Percentiles rank a stretch among this genome's conserved stretches.
These are phyloP conservation scores for Xylaria flabelliformis DNA, from an alignment of 495 filamentous ascomycete genomes.

Conservation along the genomic window DNA sequence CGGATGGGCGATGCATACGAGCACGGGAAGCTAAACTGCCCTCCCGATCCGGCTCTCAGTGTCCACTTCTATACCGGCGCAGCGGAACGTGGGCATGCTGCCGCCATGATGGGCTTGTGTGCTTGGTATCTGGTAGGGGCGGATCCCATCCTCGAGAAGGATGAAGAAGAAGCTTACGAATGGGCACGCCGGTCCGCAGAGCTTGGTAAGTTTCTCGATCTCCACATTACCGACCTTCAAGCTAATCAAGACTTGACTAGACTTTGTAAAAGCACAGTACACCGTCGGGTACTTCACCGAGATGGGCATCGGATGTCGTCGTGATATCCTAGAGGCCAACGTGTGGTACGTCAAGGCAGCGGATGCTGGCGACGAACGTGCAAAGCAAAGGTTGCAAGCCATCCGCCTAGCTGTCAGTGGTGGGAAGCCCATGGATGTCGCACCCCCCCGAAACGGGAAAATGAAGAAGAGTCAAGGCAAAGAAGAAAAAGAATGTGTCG, in stretches of 20 bases:
- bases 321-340: conserved; percentile 93
- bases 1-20: conserved; percentile 97
- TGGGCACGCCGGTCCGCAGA: conserved; percentile 91
- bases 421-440: conserved; percentile 61
- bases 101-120: conserved; percentile 98
- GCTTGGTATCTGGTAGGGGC: conserved; percentile 99
- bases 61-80: conserved; percentile 97
- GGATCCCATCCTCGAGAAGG: conserved; percentile 89
- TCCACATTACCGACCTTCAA: neutral
- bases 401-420: conserved; percentile 88
- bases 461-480: conserved; percentile 55
- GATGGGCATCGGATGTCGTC: conserved; percentile 94
- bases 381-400: conserved; percentile 81
- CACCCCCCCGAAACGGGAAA: conserved; percentile 54
- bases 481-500: conserved; percentile 63
- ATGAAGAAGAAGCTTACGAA: conserved; percentile 95
- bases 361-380: conserved; percentile 88
- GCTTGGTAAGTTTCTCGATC: conserved; percentile 64
- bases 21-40: conserved; percentile 85
- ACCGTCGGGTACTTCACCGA: conserved; percentile 97
- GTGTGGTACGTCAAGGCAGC: conserved; percentile 98
- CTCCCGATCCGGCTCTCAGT: conserved; percentile 87
- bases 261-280: conserved; percentile 91
- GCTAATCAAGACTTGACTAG: conserved; percentile 51
- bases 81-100: conserved; percentile 79